Evolutionary conservation across 768 basidiomycete species (phyloP), one percentile per base, ranked within the genome.

Genomic region (Gelatoporia subvermispora): DNA sequence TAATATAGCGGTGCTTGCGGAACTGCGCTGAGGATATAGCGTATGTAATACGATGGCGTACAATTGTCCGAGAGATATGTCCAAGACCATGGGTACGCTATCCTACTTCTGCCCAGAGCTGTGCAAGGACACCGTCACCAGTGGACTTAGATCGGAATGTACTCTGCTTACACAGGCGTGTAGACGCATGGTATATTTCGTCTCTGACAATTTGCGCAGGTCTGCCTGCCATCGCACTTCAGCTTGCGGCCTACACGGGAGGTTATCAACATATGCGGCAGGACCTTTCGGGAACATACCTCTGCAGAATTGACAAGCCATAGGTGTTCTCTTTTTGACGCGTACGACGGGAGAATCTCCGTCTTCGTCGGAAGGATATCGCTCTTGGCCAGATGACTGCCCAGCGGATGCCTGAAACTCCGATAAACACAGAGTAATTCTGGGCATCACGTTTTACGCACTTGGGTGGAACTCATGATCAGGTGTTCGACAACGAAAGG

Each of bases 221-320:
- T 75, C 4, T 83, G 79, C 20, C 75, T 74, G 49, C 85, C 85
- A 56, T 86, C 83, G 57, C 85, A 88, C 65, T 86, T 87, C 46
- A 88, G 63, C 65, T 86, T 86, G 48, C 84, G 72, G 4, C 79
- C 84, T 86, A 54, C 2, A 17, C 17, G 37, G 38, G 25, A 20
- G 22, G 15, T 25, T 15, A n/a, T 40, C 22, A 17, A 40, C n/a
- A 48, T 39, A 35, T 53, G 24, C 39, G 35, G 38, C 21, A 17
- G 16, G 34, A 23, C 40, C 42, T 49, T 43, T n/a, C 22, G 36
- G 40, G 9, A 34, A 43, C 47, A 28, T 44, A 82, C 85, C 81
- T 67, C 85, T 71, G 65, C 85, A 88, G 58, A 87, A 88, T 54
- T 77, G 74, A 56, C 85, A 88, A 8, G 85, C 85, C 82, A 88